Base-by-base conservation (phyloP, 768 basidiomycete genomes). In the Omphalotus guepiniiformis region DNA sequence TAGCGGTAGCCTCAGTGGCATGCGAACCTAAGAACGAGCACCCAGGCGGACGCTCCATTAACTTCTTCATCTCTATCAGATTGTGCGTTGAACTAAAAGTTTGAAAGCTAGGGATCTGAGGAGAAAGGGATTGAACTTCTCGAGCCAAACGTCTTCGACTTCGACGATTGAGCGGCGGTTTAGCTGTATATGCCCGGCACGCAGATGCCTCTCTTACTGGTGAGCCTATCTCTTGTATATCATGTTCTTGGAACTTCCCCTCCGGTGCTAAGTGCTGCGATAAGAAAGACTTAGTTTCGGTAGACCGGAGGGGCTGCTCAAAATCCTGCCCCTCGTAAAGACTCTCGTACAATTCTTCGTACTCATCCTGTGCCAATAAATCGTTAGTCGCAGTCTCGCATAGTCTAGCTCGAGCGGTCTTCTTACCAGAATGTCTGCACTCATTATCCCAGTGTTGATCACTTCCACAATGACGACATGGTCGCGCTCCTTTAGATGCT, bases 381-480 rank as follows among this genome's bases (percentile, higher is more conserved):
- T 61, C 55, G 6, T 63, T 57, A 3, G 19, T 18, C 0, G 37
- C 19, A 6, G 34, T n/a, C 1, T 9, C 22, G 9, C 49, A 52
- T 3, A 54, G 21, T 21, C 65, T 60, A 8, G 46, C 58, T 32
- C 62, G 48, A 2, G 56, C 64, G 23, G 28, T 42, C 2, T 51
- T 49, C 30, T 58, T 53, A 38, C 43, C 39, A 6, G 62, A 39
- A 48, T 69, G 48, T 19, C 57, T 61, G 47, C 68, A 67, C 9
- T 68, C 63, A 1, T 48, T 34, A 39, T 69, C 62, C 68, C 65
- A 68, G 36, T 68, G 67, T 26, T 64, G 62, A 0, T 38, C 51
- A 37, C 63, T 64, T 3, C 67, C 62, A 48, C 67, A 64, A 42
- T 68, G 63, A 7, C 62, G 29, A 38, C 66, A 68, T 0, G 67